phyloP scores from a whole-genome alignment of 2,329 filamentous ascomycete species.

The Arthroderma sp. region DNA sequence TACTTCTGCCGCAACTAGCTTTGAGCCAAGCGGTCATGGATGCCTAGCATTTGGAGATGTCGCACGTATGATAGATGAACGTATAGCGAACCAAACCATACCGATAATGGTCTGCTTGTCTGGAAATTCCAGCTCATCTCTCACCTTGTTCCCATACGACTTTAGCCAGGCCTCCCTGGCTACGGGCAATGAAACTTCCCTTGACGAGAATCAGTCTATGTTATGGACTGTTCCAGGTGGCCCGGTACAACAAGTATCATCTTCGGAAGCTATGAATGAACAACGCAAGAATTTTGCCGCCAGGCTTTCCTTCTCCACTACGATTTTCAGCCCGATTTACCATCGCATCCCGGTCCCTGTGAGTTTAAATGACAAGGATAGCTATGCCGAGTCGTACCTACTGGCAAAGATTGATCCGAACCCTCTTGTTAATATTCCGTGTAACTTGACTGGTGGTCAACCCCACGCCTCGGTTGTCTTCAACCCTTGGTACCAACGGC shows the following conservation, averaged over 20 bases:
- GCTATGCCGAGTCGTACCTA: conserved; percentile 15
- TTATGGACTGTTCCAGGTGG: conserved; percentile 38
- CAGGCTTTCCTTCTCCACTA: conserved; percentile 35
- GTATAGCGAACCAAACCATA: conserved; percentile 20
- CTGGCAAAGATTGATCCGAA: conserved; percentile 21
- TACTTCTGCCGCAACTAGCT: conserved; percentile 19
- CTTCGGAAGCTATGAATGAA: conserved; percentile 36
- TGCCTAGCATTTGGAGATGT: conserved; percentile 42
- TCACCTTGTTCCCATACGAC: conserved; percentile 29
- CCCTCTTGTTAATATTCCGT: conserved; percentile 35
- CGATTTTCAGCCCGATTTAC: conserved; percentile 37
- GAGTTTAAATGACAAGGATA: background rate
- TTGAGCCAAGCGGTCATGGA: conserved; percentile 27
- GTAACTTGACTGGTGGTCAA: conserved; percentile 34
- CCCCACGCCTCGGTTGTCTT: conserved; percentile 46
- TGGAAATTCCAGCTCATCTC: conserved; percentile 11
- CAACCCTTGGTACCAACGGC: conserved; percentile 48
- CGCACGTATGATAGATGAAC: conserved; percentile 24
- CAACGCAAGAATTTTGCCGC: conserved; percentile 39
- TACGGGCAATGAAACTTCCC: too few relatives aligned
- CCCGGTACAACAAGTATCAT: conserved; percentile 44
- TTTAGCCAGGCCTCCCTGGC: background rate
- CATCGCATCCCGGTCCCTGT: conserved; percentile 21
- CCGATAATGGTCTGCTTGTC: conserved; percentile 25
- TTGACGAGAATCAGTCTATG: background rate